Evolutionary conservation across 1,284 basidiomycete species (phyloP).

Genomic region (Tetrapyrgos nigripes): DNA sequence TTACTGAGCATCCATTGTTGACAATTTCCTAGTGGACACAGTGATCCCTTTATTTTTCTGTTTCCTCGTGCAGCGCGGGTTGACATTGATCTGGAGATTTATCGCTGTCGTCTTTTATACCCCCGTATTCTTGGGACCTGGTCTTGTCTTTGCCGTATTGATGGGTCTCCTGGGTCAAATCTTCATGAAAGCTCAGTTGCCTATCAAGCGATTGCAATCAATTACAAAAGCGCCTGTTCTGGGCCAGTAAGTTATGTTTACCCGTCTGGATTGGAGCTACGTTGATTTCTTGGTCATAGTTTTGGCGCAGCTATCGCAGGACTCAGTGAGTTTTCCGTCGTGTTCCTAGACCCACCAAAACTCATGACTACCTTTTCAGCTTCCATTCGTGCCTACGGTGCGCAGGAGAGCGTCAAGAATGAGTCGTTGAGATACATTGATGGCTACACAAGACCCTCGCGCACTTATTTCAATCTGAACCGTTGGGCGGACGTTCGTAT

Average conservation of each 20-base stretch:
- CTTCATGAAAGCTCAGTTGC: constrained; percentile 43
- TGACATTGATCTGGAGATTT: constrained; percentile 41
- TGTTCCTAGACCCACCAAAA: background rate
- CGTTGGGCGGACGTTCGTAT: constrained; percentile 64
- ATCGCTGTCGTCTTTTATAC: constrained; percentile 44
- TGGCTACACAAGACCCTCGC: constrained; percentile 49
- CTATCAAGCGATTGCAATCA: constrained; percentile 62
- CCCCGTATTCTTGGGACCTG: constrained; percentile 31
- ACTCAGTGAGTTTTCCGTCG: constrained; percentile 51
- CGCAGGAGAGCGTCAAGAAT: constrained; percentile 50
- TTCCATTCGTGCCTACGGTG: constrained; percentile 68
- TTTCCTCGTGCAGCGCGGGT: constrained; percentile 21
- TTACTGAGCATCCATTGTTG: background rate
- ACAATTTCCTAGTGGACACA: constrained; percentile 34
- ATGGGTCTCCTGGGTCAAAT: constrained; percentile 48
- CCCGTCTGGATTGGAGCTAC: background rate
- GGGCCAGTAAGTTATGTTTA: constrained; percentile 24
- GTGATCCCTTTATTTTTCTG: constrained; percentile 34
- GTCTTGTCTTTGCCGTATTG: constrained; percentile 38
- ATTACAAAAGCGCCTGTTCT: constrained; percentile 73
- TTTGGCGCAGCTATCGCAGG: constrained; percentile 75
- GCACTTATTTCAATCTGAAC: constrained; percentile 62
- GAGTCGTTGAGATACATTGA: constrained; percentile 56
- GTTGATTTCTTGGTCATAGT: constrained; percentile 19
- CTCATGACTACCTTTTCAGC: constrained; percentile 36